Base-by-base conservation (phyloP, 768 basidiomycete genomes). In the Lentinula raphanica region DNA sequence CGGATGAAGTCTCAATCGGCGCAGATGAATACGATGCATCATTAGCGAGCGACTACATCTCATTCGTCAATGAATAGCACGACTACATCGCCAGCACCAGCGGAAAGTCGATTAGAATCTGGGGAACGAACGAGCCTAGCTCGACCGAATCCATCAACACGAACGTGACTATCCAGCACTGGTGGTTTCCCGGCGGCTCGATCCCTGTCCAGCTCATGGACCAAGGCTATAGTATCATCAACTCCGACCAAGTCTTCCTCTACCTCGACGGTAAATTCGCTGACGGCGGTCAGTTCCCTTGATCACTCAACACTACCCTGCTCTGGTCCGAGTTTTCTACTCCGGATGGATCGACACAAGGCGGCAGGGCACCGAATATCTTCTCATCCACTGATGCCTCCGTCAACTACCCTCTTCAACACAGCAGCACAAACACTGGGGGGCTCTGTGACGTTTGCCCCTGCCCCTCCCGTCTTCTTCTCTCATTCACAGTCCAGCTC, bases 91-190 rank as follows among this genome's bases (percentile, higher is more conserved):
- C 58, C 9, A 54, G 53, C 21, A 58, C 64, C 39, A 66, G 70
- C 21, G 65, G 68, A 21, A 79, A 78, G 65, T 65, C 65, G 1
- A 75, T 78, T 27, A 74, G 78, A 17, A 64, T 68, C 0, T 79
- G 78, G 78, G 73, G 75, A 3, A 74, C 76, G 4, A 66, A 72
- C 59, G 75, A 77, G 61, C 71, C 76, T 5, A 73, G 72, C 32
- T 68, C 66, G 19, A 67, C 60, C 0, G 64, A 71, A 3, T 68
- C 71, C 35, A 69, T 79, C 45, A 71, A 70, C 40, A 73, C 68
- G 56, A 70, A 70, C 51, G 69, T 79, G 21, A 79, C 75, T 12
- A 73, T 78, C 58, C 76, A 79, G 48, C 78, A 79, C 56, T 79
- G 78, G 77, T 61, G 71, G 51, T 72, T 72, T 55, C 71, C 73